Percentiles rank a stretch among this genome's conserved stretches.
phyloP scores from a whole-genome alignment of 208 protist genomes.

The Trichomonas vaginalis region DNA sequence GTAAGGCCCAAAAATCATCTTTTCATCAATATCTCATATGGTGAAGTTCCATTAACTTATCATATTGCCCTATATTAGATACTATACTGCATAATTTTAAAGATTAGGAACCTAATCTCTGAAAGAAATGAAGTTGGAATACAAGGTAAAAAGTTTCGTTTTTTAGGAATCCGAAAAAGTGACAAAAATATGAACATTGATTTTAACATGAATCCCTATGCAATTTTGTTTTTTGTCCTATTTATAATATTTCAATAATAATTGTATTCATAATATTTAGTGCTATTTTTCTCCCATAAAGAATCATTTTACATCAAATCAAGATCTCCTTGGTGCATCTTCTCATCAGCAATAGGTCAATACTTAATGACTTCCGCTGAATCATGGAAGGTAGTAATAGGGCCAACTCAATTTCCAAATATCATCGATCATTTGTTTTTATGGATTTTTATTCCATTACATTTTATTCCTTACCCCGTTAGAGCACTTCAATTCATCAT shows the following conservation, averaged over 20 bases:
- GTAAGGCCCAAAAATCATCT: too few species aligned
- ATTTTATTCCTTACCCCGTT: background rate
- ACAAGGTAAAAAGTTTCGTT: too few species aligned
- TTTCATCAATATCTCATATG: too few species aligned
- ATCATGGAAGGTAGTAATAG: background rate
- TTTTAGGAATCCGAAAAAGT: too few species aligned
- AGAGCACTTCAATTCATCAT: background rate
- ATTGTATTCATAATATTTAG: background rate
- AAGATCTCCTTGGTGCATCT: background rate
- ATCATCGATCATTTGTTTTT: background rate
- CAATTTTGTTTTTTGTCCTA: background rate
- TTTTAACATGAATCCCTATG: background rate
- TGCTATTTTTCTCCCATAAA: background rate
- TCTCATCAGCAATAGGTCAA: conserved; percentile 5
- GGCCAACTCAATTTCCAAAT: background rate
- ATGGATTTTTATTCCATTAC: background rate
- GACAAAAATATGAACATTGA: too few species aligned
- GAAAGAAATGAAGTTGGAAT: too few species aligned
- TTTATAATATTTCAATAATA: background rate
- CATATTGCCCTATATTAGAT: too few species aligned
- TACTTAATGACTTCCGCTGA: background rate
- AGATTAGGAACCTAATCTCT: too few species aligned
- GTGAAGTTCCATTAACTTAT: too few species aligned
- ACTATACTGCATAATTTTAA: too few species aligned
- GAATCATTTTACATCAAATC: background rate